phyloP scores from a whole-genome alignment of 257 asterid genomes.

The Rubia yunnanensis region DNA sequence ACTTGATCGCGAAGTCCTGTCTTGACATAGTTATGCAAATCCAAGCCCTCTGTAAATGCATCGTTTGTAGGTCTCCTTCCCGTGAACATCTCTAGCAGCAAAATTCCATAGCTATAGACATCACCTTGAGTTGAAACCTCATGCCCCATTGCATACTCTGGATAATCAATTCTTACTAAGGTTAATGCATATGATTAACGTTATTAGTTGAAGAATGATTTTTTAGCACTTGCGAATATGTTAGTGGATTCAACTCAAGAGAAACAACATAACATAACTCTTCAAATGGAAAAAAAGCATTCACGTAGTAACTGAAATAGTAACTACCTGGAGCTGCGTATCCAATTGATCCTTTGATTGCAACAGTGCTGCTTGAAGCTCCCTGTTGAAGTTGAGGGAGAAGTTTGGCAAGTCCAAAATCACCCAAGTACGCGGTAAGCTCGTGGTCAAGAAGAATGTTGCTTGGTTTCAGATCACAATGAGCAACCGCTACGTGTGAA shows the following conservation, averaged over 20 bases:
- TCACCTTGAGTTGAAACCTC: slow-evolving; percentile 76
- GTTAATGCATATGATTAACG: no score
- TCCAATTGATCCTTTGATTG: slow-evolving; percentile 61
- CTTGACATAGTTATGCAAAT: slow-evolving; percentile 69
- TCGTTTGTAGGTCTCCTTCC: slow-evolving; percentile 64
- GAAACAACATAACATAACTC: no score
- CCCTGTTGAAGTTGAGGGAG: no score
- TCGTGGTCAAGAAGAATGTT: slow-evolving; percentile 67
- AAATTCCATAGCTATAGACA: slow-evolving; percentile 64
- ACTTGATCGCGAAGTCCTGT: neutral
- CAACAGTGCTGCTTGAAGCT: no score
- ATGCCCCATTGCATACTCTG: slow-evolving; percentile 90
- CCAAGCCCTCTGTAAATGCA: slow-evolving; percentile 53
- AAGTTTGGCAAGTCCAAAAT: slow-evolving; percentile 67
- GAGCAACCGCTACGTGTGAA: slow-evolving; percentile 63
- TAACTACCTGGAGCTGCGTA: slow-evolving; percentile 76
- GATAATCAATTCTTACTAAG: no score
- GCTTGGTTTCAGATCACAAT: slow-evolving; percentile 83
- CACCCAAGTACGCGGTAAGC: slow-evolving; percentile 63
- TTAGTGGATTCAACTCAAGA: no score
- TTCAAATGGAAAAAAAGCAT: no score
- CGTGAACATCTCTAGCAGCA: slow-evolving; percentile 49
- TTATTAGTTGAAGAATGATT: no score
- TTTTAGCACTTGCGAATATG: no score
- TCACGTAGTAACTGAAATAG: no score